A percentile compares a stretch with the other conserved stretches of the same genome.
Evolutionary conservation across 257 asterid species (phyloP).

Genomic region (Solanum medicagineum): DNA sequence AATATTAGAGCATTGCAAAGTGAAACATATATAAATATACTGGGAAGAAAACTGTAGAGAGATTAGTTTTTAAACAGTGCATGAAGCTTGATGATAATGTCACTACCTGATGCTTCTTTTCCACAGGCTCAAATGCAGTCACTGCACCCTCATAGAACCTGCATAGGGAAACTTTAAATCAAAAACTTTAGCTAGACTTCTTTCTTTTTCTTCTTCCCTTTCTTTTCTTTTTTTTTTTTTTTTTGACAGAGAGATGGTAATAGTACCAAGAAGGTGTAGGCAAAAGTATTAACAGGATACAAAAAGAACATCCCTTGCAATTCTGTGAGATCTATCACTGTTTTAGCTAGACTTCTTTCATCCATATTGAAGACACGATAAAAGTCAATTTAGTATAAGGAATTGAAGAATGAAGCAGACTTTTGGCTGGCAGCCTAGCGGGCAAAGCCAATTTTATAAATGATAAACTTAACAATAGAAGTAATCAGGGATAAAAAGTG

Average conservation of each 20-base stretch:
- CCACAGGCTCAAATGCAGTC: conserved; percentile 26
- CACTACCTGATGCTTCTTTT: conserved; percentile 36
- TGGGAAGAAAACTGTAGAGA: background rate
- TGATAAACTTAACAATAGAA: background rate
- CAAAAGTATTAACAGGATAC: background rate
- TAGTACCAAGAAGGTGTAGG: background rate
- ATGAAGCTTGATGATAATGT: background rate
- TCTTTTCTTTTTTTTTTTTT: background rate
- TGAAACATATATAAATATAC: background rate
- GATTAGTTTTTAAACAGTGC: background rate
- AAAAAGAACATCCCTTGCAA: background rate
- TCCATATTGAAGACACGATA: background rate
- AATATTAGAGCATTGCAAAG: background rate
- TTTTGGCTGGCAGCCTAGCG: background rate
- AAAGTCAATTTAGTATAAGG: background rate
- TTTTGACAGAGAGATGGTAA: background rate
- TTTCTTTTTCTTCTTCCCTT: background rate
- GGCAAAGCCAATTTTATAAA: background rate
- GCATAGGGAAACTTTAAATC: conserved; percentile 4
- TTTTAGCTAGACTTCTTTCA: background rate
- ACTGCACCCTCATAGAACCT: conserved; percentile 41
- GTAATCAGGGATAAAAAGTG: background rate
- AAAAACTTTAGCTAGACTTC: background rate
- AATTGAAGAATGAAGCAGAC: background rate
- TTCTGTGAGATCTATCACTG: background rate